phyloP scores from a whole-genome alignment of 257 asterid genomes.

The Gentiana macrophylla region DNA sequence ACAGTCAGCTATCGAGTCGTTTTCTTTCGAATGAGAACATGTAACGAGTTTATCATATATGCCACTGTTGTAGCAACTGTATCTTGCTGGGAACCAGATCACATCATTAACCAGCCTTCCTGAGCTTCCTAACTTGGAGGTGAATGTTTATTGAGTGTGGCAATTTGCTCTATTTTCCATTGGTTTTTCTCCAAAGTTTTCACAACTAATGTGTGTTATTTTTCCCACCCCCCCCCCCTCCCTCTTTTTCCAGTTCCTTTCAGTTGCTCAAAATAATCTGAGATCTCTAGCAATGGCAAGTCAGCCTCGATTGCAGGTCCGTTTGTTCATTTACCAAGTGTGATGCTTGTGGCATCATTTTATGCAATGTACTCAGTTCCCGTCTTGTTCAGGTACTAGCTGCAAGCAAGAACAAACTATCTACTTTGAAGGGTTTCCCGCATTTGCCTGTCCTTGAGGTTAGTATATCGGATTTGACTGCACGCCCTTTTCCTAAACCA shows the following conservation, averaged over 20 bases:
- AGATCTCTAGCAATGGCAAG: slow-evolving; percentile 95
- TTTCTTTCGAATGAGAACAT: background rate
- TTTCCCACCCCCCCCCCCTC: background rate
- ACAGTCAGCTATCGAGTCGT: background rate
- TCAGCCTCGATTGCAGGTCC: slow-evolving; percentile 97
- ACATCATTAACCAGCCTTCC: slow-evolving; percentile 94
- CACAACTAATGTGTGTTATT: slow-evolving; percentile 5
- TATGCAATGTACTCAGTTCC: slow-evolving; percentile 5
- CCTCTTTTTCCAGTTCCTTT: slow-evolving; percentile 60
- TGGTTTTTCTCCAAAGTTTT: slow-evolving; percentile 6
- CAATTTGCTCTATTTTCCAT: slow-evolving; percentile 1
- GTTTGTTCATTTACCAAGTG: slow-evolving; percentile 18
- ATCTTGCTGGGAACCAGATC: slow-evolving; percentile 97
- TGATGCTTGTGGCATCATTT: slow-evolving; percentile 10
- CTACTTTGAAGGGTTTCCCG: slow-evolving; percentile 96
- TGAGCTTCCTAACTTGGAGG: slow-evolving; percentile 98
- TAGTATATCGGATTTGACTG: slow-evolving; percentile 20
- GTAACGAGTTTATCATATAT: slow-evolving; percentile 7
- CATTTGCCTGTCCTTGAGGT: slow-evolving; percentile 96
- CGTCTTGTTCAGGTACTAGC: slow-evolving; percentile 69
- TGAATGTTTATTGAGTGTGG: slow-evolving; percentile 22
- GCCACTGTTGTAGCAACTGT: slow-evolving; percentile 72
- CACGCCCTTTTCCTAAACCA: background rate
- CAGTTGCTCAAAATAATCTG: slow-evolving; percentile 96
- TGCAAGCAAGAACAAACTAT: slow-evolving; percentile 94